Base-by-base conservation (phyloP, 2,329 filamentous ascomycete genomes). In the Nectriaceae sp. region DNA sequence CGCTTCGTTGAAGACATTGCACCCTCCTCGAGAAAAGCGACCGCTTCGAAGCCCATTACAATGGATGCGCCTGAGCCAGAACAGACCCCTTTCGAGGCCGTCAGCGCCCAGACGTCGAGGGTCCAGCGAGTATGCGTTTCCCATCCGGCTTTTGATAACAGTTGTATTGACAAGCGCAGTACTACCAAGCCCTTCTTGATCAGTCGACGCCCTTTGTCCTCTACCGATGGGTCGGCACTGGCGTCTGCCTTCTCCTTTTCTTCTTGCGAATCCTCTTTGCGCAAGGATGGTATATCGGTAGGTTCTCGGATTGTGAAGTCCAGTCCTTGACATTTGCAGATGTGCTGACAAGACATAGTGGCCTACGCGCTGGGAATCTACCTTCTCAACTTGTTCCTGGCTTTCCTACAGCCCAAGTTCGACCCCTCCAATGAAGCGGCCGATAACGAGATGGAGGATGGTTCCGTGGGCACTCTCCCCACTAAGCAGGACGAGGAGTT, bases 241-340 rank as follows among this genome's bases (percentile, higher is more conserved):
- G 73, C 43, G 77, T 82, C 35, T 78, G 88, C 47, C 83, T 97
- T 50, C 47, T 90, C 54, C 54, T 91, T 61, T 99, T 99, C 78
- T 93, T 90, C 69, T 69, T 94, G 59, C 87, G 94, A 68, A 95
- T 99, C 70, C 78, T 99, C 57, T 56, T 96, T 42, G 90, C 91
- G 50, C 91, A 97, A 76, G 94, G 94, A 73, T 99, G 94, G 94
- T 99, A 99, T 70, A 97, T 99, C 59, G 91, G 91, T 96, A 67
- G 50, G 78, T 61, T 36, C n/a, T 19, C n/a, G 46, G 13, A 41
- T 42, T 26, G 50, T 63, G 29, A 60, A 26, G 18, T 16, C n/a
- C 16, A 16, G 13, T 29, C 24, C 24, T 13, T 13, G 6, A 29
- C 6, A 29, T 6, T 29, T 6, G 24, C 24, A 20, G 29, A 18